A percentile compares a stretch with the other conserved stretches of the same genome.
These are phyloP conservation scores for Phaeotremella skinneri DNA, from an alignment of 768 basidiomycete species.

Conservation along the genomic window DNA sequence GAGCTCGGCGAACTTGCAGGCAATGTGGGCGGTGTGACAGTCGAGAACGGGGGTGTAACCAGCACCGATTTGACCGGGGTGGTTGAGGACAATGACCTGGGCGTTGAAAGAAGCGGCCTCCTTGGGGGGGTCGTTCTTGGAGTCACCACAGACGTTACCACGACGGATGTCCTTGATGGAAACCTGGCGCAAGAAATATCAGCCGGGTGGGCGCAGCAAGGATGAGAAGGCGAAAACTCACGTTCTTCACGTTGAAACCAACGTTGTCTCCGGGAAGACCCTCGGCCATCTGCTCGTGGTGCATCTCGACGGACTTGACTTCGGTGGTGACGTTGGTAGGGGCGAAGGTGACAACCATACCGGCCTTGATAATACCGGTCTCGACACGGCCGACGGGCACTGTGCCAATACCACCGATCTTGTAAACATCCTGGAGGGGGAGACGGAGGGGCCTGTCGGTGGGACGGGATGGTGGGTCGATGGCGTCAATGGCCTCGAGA, in stretches of 20 bases:
- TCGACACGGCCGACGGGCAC: constrained; percentile 99
- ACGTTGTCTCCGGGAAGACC: constrained; percentile 99
- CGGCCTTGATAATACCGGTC: constrained; percentile 98
- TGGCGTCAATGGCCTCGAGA: constrained; percentile 98
- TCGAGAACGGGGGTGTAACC: constrained; percentile 99
- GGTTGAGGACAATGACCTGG: constrained; percentile 99
- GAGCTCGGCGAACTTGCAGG: constrained; percentile 98
- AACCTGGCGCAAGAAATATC: constrained; percentile 92
- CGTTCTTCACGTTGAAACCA: constrained; percentile 41
- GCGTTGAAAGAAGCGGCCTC: constrained; percentile 97
- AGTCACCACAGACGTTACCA: constrained; percentile 98
- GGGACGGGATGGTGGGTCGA: constrained; percentile 94
- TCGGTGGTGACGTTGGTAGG: constrained; percentile 98
- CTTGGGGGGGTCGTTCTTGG: constrained; percentile 99
- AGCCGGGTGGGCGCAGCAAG: neutral
- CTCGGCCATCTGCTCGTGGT: constrained; percentile 72
- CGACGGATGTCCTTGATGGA: constrained; percentile 99
- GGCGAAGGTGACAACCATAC: constrained; percentile 97
- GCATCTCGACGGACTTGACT: constrained; percentile 99
- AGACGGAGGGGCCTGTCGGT: constrained; percentile 99
- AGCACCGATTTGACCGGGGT: constrained; percentile 99
- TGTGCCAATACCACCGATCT: constrained; percentile 99
- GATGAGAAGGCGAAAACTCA: neutral
- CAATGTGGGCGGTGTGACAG: constrained; percentile 99
- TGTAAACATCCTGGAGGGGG: constrained; percentile 99